Evolutionary conservation across 495 filamentous ascomycete genomes (phyloP).

Genomic region (Penicillium odoratum): DNA sequence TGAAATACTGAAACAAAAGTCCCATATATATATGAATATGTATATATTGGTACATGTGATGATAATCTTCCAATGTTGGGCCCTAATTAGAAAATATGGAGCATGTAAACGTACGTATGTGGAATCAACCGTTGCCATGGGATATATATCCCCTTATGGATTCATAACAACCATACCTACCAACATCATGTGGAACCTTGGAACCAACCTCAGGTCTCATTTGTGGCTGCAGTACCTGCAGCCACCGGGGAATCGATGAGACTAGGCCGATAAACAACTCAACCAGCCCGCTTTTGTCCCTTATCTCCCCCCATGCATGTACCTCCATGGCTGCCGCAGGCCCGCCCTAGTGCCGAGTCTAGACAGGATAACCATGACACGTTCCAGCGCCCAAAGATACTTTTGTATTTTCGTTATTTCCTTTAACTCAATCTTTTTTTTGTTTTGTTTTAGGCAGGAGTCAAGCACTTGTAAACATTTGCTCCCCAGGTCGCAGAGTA

Average conservation of each 20-base stretch:
- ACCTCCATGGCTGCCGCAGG: not conserved
- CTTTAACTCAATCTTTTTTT: not conserved
- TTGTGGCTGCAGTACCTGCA: conserved; percentile 3
- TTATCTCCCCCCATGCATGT: not conserved
- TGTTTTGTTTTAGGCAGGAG: not conserved
- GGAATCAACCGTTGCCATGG: not conserved
- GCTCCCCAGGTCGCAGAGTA: not conserved
- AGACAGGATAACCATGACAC: not conserved
- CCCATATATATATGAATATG: too few relatives aligned
- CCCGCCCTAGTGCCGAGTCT: not conserved
- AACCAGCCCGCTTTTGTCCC: not conserved
- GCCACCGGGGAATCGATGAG: conserved; percentile 3
- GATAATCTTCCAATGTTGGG: too few relatives aligned
- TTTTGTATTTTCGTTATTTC: not conserved
- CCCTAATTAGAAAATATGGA: too few relatives aligned
- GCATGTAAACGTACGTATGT: too few relatives aligned
- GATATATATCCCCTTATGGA: not conserved
- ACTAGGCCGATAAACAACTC: not conserved
- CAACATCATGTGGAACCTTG: too few relatives aligned
- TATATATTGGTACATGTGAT: too few relatives aligned
- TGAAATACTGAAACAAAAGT: too few relatives aligned
- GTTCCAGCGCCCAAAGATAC: not conserved
- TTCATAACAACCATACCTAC: not conserved
- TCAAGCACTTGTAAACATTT: not conserved
- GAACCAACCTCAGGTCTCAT: not conserved